phyloP scores from a whole-genome alignment of 768 basidiomycete species.

The Leccinum boreale region DNA sequence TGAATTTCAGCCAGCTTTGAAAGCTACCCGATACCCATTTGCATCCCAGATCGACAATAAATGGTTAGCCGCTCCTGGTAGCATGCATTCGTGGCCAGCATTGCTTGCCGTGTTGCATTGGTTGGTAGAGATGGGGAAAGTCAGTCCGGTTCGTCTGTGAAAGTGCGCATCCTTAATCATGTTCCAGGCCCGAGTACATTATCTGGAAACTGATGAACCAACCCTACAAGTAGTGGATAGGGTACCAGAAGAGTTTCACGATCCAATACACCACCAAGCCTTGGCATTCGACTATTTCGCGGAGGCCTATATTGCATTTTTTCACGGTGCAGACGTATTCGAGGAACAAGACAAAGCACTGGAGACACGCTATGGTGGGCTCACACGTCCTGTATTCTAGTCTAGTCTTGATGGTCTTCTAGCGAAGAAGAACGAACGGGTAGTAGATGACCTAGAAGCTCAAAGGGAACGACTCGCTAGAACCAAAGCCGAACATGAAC shows the following conservation, averaged over 20 bases:
- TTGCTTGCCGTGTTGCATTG: conserved; percentile 89
- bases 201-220: conserved; percentile 61
- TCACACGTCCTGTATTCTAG: not conserved
- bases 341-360: conserved; percentile 65
- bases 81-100: conserved; percentile 89
- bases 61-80: conserved; percentile 84
- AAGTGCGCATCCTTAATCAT: not conserved
- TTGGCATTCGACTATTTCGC: conserved; percentile 75
- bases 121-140: conserved; percentile 85
- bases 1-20: conserved; percentile 74
- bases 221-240: conserved; percentile 59
- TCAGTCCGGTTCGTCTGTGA: conserved; percentile 33
- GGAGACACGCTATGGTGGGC: conserved; percentile 74
- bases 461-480: conserved; percentile 46
- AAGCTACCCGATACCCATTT: conserved; percentile 79
- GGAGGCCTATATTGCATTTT: conserved; percentile 64
- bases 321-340: conserved; percentile 66
- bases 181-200: conserved; percentile 36
- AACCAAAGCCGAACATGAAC: conserved; percentile 51
- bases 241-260: conserved; percentile 74
- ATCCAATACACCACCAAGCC: conserved; percentile 68
- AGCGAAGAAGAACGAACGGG: conserved; percentile 74
- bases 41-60: conserved; percentile 76
- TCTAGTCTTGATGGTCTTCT: not conserved
- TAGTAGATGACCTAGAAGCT: conserved; percentile 60